Percentiles rank a stretch among this genome's conserved stretches.
These are phyloP conservation scores for Myxozyma neotropica DNA, from an alignment of 805 yeast species.

Conservation along the genomic window DNA sequence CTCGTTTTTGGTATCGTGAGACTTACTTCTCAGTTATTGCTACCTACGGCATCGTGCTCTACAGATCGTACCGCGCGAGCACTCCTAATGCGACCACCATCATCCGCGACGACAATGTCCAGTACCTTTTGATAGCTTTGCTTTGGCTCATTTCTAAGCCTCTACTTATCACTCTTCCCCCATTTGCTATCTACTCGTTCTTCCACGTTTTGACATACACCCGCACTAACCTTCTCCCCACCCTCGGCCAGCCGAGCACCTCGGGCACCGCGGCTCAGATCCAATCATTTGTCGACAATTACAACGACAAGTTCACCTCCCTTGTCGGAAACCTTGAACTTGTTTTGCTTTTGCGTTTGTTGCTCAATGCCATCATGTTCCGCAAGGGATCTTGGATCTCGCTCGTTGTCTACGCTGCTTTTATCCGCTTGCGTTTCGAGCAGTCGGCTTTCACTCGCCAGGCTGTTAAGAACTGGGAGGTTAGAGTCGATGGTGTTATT, in stretches of 20 bases:
- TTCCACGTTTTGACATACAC: constrained; percentile 80
- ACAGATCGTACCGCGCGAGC: constrained; percentile 52
- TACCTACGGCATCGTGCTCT: constrained; percentile 75
- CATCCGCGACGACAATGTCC: constrained; percentile 66
- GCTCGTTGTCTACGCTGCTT: constrained; percentile 54
- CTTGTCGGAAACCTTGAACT: constrained; percentile 65
- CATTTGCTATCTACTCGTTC: constrained; percentile 74
- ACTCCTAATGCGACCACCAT: constrained; percentile 40
- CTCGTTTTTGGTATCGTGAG: constrained; percentile 56
- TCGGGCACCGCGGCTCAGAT: constrained; percentile 42
- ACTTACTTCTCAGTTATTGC: constrained; percentile 65
- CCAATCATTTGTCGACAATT: constrained; percentile 51
- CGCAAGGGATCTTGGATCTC: constrained; percentile 62
- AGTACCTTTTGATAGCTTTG: constrained; percentile 62
- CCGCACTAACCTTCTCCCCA: constrained; percentile 68
- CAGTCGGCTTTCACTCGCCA: constrained; percentile 71
- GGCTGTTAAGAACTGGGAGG: constrained; percentile 69
- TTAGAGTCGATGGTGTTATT: constrained; percentile 60
- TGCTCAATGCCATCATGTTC: constrained; percentile 57
- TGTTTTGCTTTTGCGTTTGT: constrained; percentile 47
- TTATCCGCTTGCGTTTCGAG: constrained; percentile 77
- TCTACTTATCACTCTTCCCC: constrained; percentile 63
- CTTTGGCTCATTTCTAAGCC: constrained; percentile 63
- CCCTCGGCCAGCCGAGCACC: constrained; percentile 47
- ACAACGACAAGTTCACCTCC: constrained; percentile 62